Conservation (phyloP, 352 stramenopile genomes). For the Pythium inflatum region DNA sequence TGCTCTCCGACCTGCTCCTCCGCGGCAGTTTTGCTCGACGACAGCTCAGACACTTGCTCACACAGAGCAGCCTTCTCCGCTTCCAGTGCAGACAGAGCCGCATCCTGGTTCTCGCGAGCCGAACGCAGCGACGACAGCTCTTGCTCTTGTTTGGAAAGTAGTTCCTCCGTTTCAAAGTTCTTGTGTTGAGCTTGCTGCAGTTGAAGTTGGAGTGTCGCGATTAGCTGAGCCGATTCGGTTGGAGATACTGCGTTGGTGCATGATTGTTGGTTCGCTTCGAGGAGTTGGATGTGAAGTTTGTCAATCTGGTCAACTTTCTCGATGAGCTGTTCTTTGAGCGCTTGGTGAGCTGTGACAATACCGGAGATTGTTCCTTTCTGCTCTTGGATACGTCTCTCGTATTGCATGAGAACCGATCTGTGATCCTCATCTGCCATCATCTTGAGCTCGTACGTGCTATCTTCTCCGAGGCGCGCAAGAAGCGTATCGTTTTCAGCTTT, state of each 20-base stretch:
- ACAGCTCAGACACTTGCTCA: constrained; percentile 18
- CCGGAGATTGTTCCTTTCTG: constrained; percentile 28
- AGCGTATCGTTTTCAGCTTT: constrained; percentile 38
- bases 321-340: constrained; percentile 2
- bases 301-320: constrained; percentile 8
- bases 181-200: constrained; percentile 11
- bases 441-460: constrained; percentile 29
- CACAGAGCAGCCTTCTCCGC: constrained; percentile 13
- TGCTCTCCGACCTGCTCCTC: constrained; percentile 14
- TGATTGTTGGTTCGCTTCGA: constrained; percentile 6
- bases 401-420: background rate
- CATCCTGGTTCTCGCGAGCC: constrained; percentile 20
- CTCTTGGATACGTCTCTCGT: constrained; percentile 27
- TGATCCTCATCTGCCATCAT: constrained; percentile 38
- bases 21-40: constrained; percentile 10
- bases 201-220: background rate
- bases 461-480: constrained; percentile 25
- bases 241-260: no score
- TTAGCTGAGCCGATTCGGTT: background rate
- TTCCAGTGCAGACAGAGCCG: constrained; percentile 23
- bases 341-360: constrained; percentile 26
- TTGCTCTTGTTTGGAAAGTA: constrained; percentile 27
- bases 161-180: constrained; percentile 24
- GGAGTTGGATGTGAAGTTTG: constrained; percentile 6
- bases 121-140: constrained; percentile 20